phyloP scores from a whole-genome alignment of 371 early-diverging fungal species.

The Lichtheimia ramosa region DNA sequence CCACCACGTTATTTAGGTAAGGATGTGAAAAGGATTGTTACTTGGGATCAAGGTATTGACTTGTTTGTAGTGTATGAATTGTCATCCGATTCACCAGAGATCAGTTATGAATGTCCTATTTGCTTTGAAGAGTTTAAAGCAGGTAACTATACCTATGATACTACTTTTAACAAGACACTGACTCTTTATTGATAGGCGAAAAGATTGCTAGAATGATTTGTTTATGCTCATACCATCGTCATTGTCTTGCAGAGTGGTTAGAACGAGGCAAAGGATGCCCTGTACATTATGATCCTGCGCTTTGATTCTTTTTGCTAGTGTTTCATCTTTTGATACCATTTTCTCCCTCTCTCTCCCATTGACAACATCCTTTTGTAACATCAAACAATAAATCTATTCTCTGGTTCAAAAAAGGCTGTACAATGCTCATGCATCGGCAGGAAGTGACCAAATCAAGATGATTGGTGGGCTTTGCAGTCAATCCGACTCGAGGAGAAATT shows the following conservation, averaged over 20 bases:
- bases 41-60: constrained; percentile 4
- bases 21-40: constrained; percentile 6
- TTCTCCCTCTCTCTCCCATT: background rate
- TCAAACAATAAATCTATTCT: no score
- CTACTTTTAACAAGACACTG: background rate
- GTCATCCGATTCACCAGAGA: constrained; percentile 54
- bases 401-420: no score
- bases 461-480: no score
- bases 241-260: constrained; percentile 77
- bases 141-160: constrained; percentile 43
- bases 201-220: constrained; percentile 84
- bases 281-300: constrained; percentile 54
- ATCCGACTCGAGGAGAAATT: no score
- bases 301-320: constrained; percentile 1
- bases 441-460: no score
- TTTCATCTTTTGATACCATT: background rate
- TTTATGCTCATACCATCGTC: constrained; percentile 82
- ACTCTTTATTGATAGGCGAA: constrained; percentile 38
- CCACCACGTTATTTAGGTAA: constrained; percentile 73
- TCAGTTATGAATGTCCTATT: constrained; percentile 84
- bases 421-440: no score
- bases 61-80: constrained; percentile 54
- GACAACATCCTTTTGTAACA: background rate
- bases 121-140: constrained; percentile 88
- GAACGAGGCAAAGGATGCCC: constrained; percentile 72